phyloP scores from a whole-genome alignment of 371 early-diverging fungal genomes.

The Smittium mucronatum region DNA sequence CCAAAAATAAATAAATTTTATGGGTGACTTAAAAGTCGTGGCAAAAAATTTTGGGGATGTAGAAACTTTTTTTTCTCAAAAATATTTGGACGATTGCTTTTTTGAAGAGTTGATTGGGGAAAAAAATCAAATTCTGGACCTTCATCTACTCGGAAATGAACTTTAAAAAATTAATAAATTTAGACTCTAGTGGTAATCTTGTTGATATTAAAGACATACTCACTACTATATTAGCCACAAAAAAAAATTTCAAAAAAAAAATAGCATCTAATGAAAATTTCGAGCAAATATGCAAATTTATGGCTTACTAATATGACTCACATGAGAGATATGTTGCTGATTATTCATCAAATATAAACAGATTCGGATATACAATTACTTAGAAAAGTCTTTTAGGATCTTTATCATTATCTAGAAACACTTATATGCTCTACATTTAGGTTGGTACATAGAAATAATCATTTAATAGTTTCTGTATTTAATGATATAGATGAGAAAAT shows the following conservation, averaged over 20 bases:
- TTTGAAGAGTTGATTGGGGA: not conserved
- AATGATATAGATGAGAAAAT: not conserved
- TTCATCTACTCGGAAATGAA: not conserved
- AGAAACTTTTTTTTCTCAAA: not conserved
- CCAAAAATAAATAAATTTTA: not conserved
- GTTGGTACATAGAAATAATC: not conserved
- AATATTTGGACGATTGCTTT: not conserved
- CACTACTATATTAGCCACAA: not conserved
- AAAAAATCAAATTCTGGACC: not conserved
- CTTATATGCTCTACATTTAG: not conserved
- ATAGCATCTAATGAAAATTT: no score
- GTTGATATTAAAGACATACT: not conserved
- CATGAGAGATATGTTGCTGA: not conserved
- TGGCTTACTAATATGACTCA: not conserved
- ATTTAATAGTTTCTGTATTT: not conserved
- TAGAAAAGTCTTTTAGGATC: not conserved
- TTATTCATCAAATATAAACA: not conserved
- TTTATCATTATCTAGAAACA: not conserved
- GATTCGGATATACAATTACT: not conserved
- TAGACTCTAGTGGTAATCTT: not conserved
- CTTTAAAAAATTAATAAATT: not conserved
- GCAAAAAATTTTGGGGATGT: not conserved
- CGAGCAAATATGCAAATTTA: not conserved
- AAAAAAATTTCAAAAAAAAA: no score
- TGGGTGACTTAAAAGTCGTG: not conserved